Evolutionary conservation across 2,329 filamentous ascomycete species (phyloP).

Genomic region (Ophiosphaerella herpotricha): DNA sequence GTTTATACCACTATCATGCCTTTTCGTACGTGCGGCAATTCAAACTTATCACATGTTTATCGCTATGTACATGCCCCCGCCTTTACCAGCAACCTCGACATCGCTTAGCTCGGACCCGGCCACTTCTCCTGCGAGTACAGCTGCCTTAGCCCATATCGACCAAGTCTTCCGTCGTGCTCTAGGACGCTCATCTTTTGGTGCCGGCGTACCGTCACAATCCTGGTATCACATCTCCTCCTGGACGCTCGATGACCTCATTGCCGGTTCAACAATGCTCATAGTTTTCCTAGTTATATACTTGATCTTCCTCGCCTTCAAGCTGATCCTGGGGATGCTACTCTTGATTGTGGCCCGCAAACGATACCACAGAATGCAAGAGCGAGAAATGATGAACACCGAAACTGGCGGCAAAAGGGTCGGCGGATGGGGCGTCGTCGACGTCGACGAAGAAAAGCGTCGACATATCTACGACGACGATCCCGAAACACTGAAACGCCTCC

Average conservation of each 20-base stretch:
- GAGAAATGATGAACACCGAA: conserved; percentile 61
- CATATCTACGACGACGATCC: conserved; percentile 88
- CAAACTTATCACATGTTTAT: conserved; percentile 99
- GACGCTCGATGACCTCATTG: conserved; percentile 74
- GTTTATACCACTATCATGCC: conserved; percentile 87
- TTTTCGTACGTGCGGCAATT: conserved; percentile 91
- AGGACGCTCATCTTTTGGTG: conserved; percentile 69
- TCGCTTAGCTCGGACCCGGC: conserved; percentile 64
- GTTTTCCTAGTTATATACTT: conserved; percentile 86
- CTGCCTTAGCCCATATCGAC: conserved; percentile 79
- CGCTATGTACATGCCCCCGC: conserved; percentile 79
- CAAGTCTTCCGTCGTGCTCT: conserved; percentile 76
- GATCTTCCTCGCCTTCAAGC: conserved; percentile 77
- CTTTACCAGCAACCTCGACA: conserved; percentile 69
- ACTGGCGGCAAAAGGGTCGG: conserved; percentile 77
- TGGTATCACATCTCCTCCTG: conserved; percentile 48
- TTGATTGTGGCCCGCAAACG: conserved; percentile 78
- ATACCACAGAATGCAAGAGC: conserved; percentile 78
- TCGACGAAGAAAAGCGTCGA: conserved; percentile 82
- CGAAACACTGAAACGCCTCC: conserved; percentile 67
- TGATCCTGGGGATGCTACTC: conserved; percentile 85
- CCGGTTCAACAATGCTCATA: conserved; percentile 78
- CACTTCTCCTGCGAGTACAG: conserved; percentile 72
- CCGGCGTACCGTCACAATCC: conserved; percentile 36
- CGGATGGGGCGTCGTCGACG: conserved; percentile 82